Conservation (phyloP, 768 basidiomycete species). For the Phanerochaete carnosa region DNA sequence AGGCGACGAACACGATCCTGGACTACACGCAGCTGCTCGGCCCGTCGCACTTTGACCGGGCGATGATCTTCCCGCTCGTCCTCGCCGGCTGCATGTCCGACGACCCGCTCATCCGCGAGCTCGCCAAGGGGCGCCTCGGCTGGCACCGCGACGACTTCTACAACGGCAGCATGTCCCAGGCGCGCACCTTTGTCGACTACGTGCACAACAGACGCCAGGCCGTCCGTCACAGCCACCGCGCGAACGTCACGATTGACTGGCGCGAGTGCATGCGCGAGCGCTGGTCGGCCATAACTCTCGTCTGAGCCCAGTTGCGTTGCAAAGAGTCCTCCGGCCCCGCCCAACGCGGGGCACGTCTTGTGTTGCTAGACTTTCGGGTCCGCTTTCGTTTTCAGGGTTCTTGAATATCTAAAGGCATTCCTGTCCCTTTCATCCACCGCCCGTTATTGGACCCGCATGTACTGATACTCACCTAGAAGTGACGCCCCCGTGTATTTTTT, state of each 20-base stretch:
- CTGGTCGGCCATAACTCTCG: conserved; percentile 10
- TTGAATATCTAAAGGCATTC: neutral
- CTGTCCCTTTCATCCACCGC: neutral
- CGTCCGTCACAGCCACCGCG: conserved; percentile 7
- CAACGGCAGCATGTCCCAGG: conserved; percentile 22
- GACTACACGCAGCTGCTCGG: conserved; percentile 52
- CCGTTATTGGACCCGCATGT: neutral
- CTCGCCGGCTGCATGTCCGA: conserved; percentile 74
- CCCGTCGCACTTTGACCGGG: conserved; percentile 59
- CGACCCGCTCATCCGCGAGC: conserved; percentile 46
- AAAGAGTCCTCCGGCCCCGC: too few species aligned
- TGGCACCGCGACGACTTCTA: conserved; percentile 18
- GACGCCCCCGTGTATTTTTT: neutral
- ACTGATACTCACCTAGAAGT: neutral
- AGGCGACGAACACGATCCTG: conserved; percentile 52
- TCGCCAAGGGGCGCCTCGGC: conserved; percentile 28
- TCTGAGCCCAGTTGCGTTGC: neutral
- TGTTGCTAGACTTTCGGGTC: neutral
- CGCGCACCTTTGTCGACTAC: conserved; percentile 20
- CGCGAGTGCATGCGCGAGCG: conserved; percentile 21
- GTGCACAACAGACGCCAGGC: conserved; percentile 18
- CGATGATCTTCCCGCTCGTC: conserved; percentile 69
- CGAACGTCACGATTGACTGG: conserved; percentile 21
- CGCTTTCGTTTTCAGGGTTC: neutral
- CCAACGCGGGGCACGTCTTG: too few species aligned